Conservation (phyloP, 2,329 filamentous ascomycete genomes). For the Stromatinia cepivora region DNA sequence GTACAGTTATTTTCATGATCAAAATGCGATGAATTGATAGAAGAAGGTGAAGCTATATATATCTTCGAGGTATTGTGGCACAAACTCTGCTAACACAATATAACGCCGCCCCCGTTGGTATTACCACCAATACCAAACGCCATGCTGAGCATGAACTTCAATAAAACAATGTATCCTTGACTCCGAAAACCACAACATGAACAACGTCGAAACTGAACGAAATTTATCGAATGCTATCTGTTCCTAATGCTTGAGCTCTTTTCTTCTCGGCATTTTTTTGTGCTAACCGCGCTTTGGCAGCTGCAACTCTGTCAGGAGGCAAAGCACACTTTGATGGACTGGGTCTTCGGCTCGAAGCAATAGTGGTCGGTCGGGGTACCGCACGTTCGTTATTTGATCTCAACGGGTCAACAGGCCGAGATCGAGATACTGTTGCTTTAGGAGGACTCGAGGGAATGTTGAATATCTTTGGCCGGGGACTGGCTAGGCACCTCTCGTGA, state of each 20-base stretch:
- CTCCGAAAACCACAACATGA: neutral
- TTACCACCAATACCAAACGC: conserved; percentile 11
- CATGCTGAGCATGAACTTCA: conserved; percentile 16
- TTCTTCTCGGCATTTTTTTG: conserved; percentile 39
- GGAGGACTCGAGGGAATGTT: conserved; percentile 39
- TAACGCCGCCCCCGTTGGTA: conserved; percentile 17
- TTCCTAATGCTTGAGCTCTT: conserved; percentile 26
- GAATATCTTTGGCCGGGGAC: conserved; percentile 37
- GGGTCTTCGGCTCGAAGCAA: conserved; percentile 30
- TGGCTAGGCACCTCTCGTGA: conserved; percentile 30
- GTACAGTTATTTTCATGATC: neutral
- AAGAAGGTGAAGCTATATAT: conserved; percentile 10
- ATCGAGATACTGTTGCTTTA: conserved; percentile 30
- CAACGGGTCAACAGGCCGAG: conserved; percentile 27
- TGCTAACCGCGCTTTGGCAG: conserved; percentile 41
- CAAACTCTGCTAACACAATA: conserved; percentile 7
- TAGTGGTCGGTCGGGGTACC: conserved; percentile 18
- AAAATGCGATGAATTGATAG: neutral
- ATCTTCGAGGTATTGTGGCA: conserved; percentile 18
- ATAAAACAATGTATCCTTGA: neutral
- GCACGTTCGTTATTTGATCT: conserved; percentile 27
- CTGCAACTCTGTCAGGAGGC: conserved; percentile 41
- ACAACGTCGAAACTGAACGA: neutral
- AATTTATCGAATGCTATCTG: conserved; percentile 22
- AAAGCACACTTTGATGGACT: conserved; percentile 33